Percentiles rank a stretch among this genome's conserved stretches.
These are phyloP conservation scores for Agapanthus africanus DNA, from an alignment of 106 monocot species.

Conservation along the genomic window DNA sequence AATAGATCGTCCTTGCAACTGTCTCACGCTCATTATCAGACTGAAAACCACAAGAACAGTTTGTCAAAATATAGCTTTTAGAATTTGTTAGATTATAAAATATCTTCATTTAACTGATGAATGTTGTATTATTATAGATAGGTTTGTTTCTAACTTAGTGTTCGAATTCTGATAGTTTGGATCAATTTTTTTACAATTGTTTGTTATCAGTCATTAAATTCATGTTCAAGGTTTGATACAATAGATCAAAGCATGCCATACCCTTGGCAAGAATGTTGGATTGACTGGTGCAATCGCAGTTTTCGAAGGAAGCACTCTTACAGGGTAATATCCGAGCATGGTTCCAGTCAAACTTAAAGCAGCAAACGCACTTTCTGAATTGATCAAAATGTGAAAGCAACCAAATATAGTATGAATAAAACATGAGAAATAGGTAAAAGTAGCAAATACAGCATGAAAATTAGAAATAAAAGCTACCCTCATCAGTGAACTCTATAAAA, in stretches of 20 bases:
- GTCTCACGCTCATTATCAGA: too few relatives aligned
- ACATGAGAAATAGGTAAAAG: not conserved
- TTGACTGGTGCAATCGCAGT: conserved; percentile 23
- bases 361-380: conserved; percentile 16
- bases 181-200: too few relatives aligned
- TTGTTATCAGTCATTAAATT: too few relatives aligned
- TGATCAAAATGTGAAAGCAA: not conserved
- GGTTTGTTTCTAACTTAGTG: too few relatives aligned
- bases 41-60: not conserved
- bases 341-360: conserved; percentile 20
- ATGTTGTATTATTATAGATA: too few relatives aligned
- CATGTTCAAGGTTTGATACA: too few relatives aligned
- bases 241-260: not conserved
- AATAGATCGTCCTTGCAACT: too few relatives aligned
- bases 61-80: too few relatives aligned
- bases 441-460: not conserved
- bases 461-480: conserved; percentile 8
- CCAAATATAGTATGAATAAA: not conserved
- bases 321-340: conserved; percentile 24
- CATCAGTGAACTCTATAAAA: conserved; percentile 26
- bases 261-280: conserved; percentile 21
- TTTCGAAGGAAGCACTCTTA: conserved; percentile 18
- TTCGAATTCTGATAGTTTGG: too few relatives aligned
- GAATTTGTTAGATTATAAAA: too few relatives aligned
- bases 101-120: too few relatives aligned